These are phyloP conservation scores for Thraustotheca clavata DNA, from an alignment of 352 stramenopile species.

Conservation along the genomic window DNA sequence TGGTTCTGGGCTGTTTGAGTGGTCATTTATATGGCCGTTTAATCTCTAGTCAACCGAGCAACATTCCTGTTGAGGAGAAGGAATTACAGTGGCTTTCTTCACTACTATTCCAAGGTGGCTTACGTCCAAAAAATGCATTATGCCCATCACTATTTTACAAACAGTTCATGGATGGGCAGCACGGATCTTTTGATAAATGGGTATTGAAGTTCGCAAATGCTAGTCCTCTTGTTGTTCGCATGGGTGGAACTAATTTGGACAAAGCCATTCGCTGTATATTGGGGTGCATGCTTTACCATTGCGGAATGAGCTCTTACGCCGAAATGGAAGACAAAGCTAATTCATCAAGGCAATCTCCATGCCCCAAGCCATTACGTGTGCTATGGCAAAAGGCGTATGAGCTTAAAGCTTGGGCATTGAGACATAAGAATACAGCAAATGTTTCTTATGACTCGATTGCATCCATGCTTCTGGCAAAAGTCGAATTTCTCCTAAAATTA, in stretches of 20 bases:
- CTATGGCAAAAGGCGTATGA: conserved; percentile 19
- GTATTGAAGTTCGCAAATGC: conserved; percentile 6
- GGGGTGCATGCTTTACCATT: conserved; percentile 16
- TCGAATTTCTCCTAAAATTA: conserved; percentile 1
- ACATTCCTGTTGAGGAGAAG: background rate
- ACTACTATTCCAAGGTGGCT: background rate
- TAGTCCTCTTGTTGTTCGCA: conserved; percentile 6
- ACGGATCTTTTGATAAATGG: conserved; percentile 1
- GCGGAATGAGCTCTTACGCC: conserved; percentile 8
- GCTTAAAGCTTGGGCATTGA: conserved; percentile 5
- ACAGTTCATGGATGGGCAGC: conserved; percentile 7
- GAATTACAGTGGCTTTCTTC: background rate
- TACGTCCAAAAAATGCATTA: background rate
- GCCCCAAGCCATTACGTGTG: conserved; percentile 11
- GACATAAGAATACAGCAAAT: background rate
- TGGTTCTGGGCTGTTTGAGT: background rate
- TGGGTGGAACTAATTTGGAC: conserved; percentile 8
- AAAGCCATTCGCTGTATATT: conserved; percentile 8
- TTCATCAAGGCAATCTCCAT: background rate
- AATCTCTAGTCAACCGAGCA: background rate
- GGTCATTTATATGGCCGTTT: conserved; percentile 9
- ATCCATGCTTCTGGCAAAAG: background rate
- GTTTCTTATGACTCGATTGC: conserved; percentile 9
- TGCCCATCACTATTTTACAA: conserved; percentile 2
- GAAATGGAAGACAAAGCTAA: background rate